Evolutionary conservation across 805 yeast genomes (phyloP).

Genomic region (Yarrowia osloensis): DNA sequence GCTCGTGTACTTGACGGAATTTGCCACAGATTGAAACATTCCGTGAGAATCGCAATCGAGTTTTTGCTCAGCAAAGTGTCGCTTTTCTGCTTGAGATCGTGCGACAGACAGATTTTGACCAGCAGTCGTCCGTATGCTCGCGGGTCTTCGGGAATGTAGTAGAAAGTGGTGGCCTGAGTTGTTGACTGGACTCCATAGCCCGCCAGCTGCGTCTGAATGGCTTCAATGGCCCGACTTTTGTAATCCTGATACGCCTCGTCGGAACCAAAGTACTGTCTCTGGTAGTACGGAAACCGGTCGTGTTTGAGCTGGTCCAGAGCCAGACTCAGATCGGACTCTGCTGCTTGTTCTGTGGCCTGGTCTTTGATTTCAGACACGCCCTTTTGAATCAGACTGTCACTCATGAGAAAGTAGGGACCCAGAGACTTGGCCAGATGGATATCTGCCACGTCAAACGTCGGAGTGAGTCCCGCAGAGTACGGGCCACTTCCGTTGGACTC

Average conservation of each 20-base stretch:
- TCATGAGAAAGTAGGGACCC: conserved; percentile 53
- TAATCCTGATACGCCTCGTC: conserved; percentile 46
- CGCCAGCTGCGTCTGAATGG: neutral
- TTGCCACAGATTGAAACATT: conserved; percentile 61
- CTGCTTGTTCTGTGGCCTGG: conserved; percentile 43
- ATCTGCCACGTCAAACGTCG: conserved; percentile 57
- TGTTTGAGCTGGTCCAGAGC: conserved; percentile 39
- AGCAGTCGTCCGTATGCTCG: conserved; percentile 48
- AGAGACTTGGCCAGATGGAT: conserved; percentile 56
- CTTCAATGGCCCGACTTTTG: conserved; percentile 40
- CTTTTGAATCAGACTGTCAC: conserved; percentile 53
- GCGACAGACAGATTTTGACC: conserved; percentile 48
- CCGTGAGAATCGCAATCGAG: conserved; percentile 48
- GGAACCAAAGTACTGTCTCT: conserved; percentile 45
- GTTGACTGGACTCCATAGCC: neutral
- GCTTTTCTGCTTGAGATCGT: conserved; percentile 41
- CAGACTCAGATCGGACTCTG: conserved; percentile 43
- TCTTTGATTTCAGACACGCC: conserved; percentile 52
- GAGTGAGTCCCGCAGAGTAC: conserved; percentile 37
- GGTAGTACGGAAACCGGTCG: conserved; percentile 41
- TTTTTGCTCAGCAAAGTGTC: conserved; percentile 45
- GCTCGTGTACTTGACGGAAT: conserved; percentile 54
- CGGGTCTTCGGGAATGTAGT: conserved; percentile 48
- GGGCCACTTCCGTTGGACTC: neutral
- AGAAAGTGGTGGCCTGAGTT: conserved; percentile 31